These are phyloP conservation scores for Debaryomyces tyrocola DNA, from an alignment of 805 yeast genomes.

Conservation along the genomic window DNA sequence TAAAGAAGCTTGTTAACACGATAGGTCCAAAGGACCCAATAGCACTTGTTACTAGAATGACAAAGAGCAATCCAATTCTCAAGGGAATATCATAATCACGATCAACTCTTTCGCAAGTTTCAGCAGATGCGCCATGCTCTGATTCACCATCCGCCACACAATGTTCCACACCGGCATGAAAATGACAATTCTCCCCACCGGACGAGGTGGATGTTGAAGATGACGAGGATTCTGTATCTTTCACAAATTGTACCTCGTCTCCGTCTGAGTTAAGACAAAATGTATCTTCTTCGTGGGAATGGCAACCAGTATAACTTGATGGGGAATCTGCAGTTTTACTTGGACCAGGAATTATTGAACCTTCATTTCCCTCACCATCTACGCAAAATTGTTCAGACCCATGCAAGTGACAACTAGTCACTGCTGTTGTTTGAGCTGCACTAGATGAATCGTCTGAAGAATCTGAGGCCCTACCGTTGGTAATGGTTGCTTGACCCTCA, in stretches of 20 bases:
- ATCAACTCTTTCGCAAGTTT: conserved; percentile 22
- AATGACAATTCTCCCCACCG: conserved; percentile 20
- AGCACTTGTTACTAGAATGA: conserved; percentile 31
- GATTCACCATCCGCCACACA: conserved; percentile 14
- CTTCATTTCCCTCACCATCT: conserved; percentile 21
- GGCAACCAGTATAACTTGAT: conserved; percentile 17
- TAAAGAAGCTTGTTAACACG: conserved; percentile 18
- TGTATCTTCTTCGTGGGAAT: conserved; percentile 15
- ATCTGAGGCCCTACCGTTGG: neutral
- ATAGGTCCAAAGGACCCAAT: conserved; percentile 35
- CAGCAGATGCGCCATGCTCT: conserved; percentile 4
- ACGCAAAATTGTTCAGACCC: conserved; percentile 17
- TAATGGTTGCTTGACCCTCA: neutral
- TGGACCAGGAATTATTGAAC: conserved; percentile 20
- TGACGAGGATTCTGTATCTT: neutral
- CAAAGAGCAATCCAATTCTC: conserved; percentile 33
- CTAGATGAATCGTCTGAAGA: neutral
- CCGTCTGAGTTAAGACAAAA: conserved; percentile 15
- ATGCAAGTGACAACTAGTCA: conserved; percentile 22
- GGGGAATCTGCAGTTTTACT: conserved; percentile 9
- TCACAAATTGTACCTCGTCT: conserved; percentile 18
- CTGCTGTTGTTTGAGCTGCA: conserved; percentile 3
- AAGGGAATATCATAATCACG: conserved; percentile 27
- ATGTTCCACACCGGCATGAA: conserved; percentile 35
- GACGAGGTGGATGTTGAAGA: conserved; percentile 1